phyloP scores from a whole-genome alignment of 805 yeast species.

The Ogataea nitratoaversa region DNA sequence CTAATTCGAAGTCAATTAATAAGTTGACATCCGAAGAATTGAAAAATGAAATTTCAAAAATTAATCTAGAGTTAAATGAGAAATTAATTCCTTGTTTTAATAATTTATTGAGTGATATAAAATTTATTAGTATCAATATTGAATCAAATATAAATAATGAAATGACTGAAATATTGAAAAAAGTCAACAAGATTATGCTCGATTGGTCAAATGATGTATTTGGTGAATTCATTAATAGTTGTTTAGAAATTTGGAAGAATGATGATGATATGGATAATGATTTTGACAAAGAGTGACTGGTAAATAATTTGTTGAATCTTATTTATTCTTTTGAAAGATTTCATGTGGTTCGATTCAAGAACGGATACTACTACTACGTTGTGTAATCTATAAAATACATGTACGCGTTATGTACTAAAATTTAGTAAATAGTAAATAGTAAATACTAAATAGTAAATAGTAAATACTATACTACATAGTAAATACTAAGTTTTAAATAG shows the following conservation, averaged over 20 bases:
- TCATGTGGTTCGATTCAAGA: too few species aligned
- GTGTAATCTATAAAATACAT: too few species aligned
- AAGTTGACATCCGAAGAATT: conserved; percentile 19
- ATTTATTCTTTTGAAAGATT: too few species aligned
- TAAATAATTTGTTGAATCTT: too few species aligned
- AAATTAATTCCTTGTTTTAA: conserved; percentile 47
- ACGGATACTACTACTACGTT: too few species aligned
- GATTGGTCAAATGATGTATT: conserved; percentile 25
- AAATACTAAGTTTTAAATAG: too few species aligned
- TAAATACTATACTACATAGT: too few species aligned
- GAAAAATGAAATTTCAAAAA: conserved; percentile 17
- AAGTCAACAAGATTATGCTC: conserved; percentile 14
- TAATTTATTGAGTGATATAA: conserved; percentile 40
- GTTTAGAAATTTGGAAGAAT: conserved; percentile 23
- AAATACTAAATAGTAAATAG: too few species aligned
- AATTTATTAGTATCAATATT: conserved; percentile 40
- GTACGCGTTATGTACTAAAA: too few species aligned
- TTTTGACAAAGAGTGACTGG: not conserved
- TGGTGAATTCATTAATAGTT: conserved; percentile 21
- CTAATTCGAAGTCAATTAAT: conserved; percentile 14
- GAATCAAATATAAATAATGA: conserved; percentile 33
- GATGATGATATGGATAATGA: not conserved
- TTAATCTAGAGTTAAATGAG: conserved; percentile 27
- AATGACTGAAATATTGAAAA: conserved; percentile 10
- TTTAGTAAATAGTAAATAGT: too few species aligned